phyloP scores from a whole-genome alignment of 257 asterid species.

The Solanum tarapatanum region DNA sequence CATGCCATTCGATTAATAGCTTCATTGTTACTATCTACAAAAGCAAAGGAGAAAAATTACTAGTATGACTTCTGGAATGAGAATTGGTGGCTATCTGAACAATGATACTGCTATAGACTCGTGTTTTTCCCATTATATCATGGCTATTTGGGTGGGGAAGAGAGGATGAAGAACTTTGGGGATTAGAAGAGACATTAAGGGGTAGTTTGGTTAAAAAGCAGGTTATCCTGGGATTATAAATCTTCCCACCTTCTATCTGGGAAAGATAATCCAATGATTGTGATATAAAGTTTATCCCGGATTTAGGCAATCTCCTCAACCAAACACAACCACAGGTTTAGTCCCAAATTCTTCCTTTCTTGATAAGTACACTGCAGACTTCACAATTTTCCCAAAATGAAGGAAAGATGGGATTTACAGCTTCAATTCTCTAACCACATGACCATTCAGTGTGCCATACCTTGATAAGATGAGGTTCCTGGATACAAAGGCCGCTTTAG shows the following conservation, averaged over 20 bases:
- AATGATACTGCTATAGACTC: background rate
- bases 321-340: background rate
- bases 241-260: background rate
- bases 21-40: constrained; percentile 55
- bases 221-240: background rate
- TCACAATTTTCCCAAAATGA: background rate
- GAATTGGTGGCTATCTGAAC: background rate
- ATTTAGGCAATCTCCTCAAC: background rate
- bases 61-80: background rate
- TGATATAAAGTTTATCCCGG: background rate
- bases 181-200: background rate
- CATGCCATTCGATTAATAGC: constrained; percentile 70
- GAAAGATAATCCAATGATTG: background rate
- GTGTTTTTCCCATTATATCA: background rate
- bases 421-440: background rate
- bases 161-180: background rate
- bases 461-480: constrained; percentile 87
- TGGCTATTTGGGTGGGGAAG: background rate
- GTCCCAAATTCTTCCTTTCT: background rate
- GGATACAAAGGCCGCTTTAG: constrained; percentile 97
- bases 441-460: constrained; percentile 19
- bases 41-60: background rate
- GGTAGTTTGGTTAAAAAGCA: background rate
- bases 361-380: background rate
- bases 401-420: background rate